These are phyloP conservation scores for Limtongia smithiae DNA, from an alignment of 805 yeast species.

Conservation along the genomic window DNA sequence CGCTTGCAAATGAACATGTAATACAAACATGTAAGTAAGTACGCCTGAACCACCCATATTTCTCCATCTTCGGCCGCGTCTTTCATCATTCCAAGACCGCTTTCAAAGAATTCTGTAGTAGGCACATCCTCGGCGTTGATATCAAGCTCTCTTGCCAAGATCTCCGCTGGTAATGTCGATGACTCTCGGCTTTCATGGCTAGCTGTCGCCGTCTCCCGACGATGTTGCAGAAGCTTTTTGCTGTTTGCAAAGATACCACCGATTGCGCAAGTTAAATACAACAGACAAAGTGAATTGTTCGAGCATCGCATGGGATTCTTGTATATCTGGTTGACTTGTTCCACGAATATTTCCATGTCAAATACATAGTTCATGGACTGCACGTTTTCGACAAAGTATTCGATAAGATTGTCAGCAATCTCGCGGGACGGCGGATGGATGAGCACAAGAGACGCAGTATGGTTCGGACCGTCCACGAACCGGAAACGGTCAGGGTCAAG, in stretches of 20 bases:
- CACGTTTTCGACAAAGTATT: conserved; percentile 40
- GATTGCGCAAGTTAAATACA: conserved; percentile 43
- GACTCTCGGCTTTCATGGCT: background rate
- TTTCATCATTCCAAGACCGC: conserved; percentile 38
- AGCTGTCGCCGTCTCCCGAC: conserved; percentile 29
- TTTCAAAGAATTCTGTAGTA: conserved; percentile 37
- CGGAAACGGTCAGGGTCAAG: conserved; percentile 41
- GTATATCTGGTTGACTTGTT: conserved; percentile 37
- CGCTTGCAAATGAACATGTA: conserved; percentile 42
- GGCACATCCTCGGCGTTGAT: conserved; percentile 27
- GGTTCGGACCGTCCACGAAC: conserved; percentile 40
- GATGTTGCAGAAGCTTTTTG: conserved; percentile 28
- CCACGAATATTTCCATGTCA: conserved; percentile 37
- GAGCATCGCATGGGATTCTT: conserved; percentile 35
- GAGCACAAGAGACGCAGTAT: conserved; percentile 29
- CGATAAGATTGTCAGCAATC: conserved; percentile 36
- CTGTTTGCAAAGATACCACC: conserved; percentile 42
- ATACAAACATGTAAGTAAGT: conserved; percentile 41
- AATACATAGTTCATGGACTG: conserved; percentile 43
- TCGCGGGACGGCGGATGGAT: conserved; percentile 36
- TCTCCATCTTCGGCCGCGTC: conserved; percentile 41
- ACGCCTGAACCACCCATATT: conserved; percentile 44
- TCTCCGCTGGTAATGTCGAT: background rate
- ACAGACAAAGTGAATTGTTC: conserved; percentile 35
- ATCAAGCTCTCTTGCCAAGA: background rate